phyloP scores from a whole-genome alignment of 805 yeast species.

The Metschnikowia santaceciliae region DNA sequence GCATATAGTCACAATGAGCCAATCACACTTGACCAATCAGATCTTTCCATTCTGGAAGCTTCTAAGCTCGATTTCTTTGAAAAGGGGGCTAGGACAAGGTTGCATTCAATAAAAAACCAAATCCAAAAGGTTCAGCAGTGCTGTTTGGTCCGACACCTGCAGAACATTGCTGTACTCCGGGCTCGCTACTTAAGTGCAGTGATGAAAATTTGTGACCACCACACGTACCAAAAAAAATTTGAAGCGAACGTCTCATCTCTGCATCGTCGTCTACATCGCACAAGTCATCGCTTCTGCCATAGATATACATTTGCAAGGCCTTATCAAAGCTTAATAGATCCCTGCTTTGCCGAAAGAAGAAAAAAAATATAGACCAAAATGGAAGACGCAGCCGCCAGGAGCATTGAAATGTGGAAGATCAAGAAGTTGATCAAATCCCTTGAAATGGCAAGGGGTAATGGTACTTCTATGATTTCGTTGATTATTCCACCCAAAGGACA shows the following conservation, averaged over 20 bases:
- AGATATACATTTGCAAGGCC: not conserved
- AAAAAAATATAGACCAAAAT: slow-evolving; percentile 5
- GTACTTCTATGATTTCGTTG: slow-evolving; percentile 97
- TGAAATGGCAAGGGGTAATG: slow-evolving; percentile 94
- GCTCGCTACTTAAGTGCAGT: slow-evolving; percentile 3
- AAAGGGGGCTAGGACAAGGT: too few species aligned
- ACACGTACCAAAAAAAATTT: slow-evolving; percentile 1
- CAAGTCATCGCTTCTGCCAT: not conserved
- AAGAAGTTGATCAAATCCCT: slow-evolving; percentile 86
- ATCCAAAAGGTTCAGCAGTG: not conserved
- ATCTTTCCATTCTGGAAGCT: not conserved
- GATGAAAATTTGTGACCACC: slow-evolving; percentile 4
- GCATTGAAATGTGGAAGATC: slow-evolving; percentile 98
- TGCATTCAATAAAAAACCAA: not conserved
- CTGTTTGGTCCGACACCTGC: not conserved
- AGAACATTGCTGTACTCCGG: not conserved
- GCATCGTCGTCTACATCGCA: not conserved
- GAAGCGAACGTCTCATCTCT: slow-evolving; percentile 1
- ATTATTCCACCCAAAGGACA: slow-evolving; percentile 96
- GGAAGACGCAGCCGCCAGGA: slow-evolving; percentile 68
- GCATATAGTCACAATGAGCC: not conserved
- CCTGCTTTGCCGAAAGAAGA: not conserved
- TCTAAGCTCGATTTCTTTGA: too few species aligned
- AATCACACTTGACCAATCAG: not conserved
- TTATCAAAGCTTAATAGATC: not conserved